phyloP scores from a whole-genome alignment of 202 grass and related monocot species.

The Eragrostis tef region DNA sequence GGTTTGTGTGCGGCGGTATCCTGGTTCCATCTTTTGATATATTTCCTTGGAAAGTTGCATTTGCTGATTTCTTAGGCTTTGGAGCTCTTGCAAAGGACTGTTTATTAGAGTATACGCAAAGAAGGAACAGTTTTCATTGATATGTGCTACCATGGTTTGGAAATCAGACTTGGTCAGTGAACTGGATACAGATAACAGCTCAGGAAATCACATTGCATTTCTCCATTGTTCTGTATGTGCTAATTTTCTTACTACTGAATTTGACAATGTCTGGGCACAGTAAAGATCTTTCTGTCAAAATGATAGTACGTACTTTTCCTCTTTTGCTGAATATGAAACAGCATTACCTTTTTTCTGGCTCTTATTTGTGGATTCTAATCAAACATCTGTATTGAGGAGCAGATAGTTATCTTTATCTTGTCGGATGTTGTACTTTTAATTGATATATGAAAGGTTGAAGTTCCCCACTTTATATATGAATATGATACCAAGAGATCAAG shows the following conservation, averaged over 20 bases:
- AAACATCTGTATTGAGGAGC: not conserved
- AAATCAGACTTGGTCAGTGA: not conserved
- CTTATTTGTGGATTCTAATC: not conserved
- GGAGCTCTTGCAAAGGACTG: too few species aligned
- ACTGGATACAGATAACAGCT: not conserved
- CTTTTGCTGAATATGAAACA: not conserved
- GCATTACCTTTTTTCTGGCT: not conserved
- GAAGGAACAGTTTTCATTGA: too few species aligned
- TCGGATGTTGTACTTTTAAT: not conserved
- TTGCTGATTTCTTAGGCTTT: not conserved
- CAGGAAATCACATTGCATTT: not conserved
- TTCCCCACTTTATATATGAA: not conserved
- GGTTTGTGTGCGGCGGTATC: too few species aligned
- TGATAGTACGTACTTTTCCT: not conserved
- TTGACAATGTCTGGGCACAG: not conserved
- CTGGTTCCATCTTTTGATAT: too few species aligned
- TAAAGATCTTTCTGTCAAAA: not conserved
- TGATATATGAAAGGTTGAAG: not conserved
- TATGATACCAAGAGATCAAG: not conserved
- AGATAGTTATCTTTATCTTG: not conserved
- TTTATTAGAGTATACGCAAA: too few species aligned
- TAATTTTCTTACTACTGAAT: conserved; percentile 1
- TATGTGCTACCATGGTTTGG: not conserved
- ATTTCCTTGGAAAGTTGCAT: not conserved
- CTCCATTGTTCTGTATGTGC: not conserved